phyloP scores from a whole-genome alignment of 495 filamentous ascomycete species.

The Aspergillus kassunensis region DNA sequence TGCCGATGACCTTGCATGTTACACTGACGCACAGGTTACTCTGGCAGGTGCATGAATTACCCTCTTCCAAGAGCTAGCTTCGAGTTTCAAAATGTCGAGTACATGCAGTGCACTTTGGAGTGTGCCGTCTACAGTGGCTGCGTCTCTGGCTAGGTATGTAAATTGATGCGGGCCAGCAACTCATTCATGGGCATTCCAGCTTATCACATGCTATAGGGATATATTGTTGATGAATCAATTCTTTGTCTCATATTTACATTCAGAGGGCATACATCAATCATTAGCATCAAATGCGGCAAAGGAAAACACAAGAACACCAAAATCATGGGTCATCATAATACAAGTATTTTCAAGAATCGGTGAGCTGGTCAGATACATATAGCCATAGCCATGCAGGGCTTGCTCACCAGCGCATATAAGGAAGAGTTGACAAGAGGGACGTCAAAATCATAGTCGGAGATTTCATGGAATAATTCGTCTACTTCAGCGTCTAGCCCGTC shows the following conservation, averaged over 20 bases:
- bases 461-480: constrained; percentile 14
- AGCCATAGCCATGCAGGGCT: constrained; percentile 1
- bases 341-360: constrained; percentile 22
- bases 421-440: constrained; percentile 3
- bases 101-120: background rate
- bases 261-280: background rate
- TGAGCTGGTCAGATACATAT: constrained; percentile 31
- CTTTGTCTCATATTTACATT: constrained; percentile 33
- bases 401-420: background rate
- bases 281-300: constrained; percentile 7
- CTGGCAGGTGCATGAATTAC: too few relatives aligned
- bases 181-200: too few relatives aligned
- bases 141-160: background rate
- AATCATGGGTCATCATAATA: constrained; percentile 32
- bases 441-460: constrained; percentile 4
- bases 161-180: too few relatives aligned
- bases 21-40: too few relatives aligned
- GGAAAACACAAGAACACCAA: constrained; percentile 13
- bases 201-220: too few relatives aligned
- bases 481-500: background rate
- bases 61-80: background rate
- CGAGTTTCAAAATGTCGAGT: background rate
- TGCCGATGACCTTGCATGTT: too few relatives aligned
- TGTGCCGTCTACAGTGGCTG: background rate
- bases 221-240: background rate